Evolutionary conservation across 2,329 filamentous ascomycete genomes (phyloP), one percentile per base, ranked within the genome.

Genomic region (Colletotrichum neosansevieriae): DNA sequence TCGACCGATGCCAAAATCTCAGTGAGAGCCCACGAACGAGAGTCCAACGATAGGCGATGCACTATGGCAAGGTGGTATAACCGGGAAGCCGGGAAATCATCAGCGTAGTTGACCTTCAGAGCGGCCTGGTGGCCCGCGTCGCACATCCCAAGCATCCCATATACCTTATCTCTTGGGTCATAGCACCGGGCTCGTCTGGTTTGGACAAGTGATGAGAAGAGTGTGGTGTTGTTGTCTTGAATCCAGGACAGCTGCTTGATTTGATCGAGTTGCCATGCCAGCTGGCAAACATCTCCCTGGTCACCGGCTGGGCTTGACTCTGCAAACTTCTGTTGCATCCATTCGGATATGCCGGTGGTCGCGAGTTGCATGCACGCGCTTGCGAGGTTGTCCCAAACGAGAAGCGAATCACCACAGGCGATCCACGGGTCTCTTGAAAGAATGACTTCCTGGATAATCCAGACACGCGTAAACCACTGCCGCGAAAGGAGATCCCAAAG

Each of bases 371-470:
- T 13, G 4, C 63, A 66, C 0, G 58, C 40, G 0, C 50, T 36
- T 0, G 58, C 38, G 0, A 62, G 19, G 1, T 56, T 47, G 2
- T 47, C 40, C 49, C 63, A 66, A 0, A 34, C 34, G 3, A 54
- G 49, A 17, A 56, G 10, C 3, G 19, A n/a, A 1, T 56, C 13
- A 7, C 67, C 63, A 32, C 67, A 68, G 3, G 58, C 53, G 2
- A 70, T 36, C 63, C 58, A 67, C 5, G 53, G 24, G 6, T 68
- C 47, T 9, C n/a, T 15, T 2, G 63, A 67, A 5, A 70, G 63
- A 2, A 50, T 57, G 3, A 63, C 54, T 24, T 70, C 67, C 5
- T 70, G 67, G 0, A 67, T 54, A 2, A 67, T 67, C 67, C 67
- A 70, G 0, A 68, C 38, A 1, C 67, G 38, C 6, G 58, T 68